Percentiles rank a stretch among this genome's conserved stretches.
Conservation (phyloP, 345 rosid genomes). For the Abelmoschus esculentus region DNA sequence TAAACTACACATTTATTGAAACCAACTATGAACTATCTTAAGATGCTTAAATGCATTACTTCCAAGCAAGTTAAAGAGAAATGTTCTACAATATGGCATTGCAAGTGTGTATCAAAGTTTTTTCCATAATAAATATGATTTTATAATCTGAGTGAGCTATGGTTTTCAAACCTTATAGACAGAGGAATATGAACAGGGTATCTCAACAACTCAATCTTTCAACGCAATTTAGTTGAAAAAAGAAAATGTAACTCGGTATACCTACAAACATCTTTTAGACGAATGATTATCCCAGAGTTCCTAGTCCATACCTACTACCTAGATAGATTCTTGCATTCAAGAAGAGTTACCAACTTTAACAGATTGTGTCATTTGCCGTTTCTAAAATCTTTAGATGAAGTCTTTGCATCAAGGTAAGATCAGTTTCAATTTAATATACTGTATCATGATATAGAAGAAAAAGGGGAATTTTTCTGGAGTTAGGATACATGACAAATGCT, state of each 20-base stretch:
- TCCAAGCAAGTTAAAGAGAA: not conserved
- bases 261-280: not conserved
- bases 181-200: not conserved
- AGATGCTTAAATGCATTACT: not conserved
- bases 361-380: not conserved
- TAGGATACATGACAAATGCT: not conserved
- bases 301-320: not conserved
- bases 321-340: not conserved
- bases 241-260: not conserved
- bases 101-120: too few relatives aligned
- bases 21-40: not conserved
- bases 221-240: not conserved
- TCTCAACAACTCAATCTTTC: conserved; percentile 3
- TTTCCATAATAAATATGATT: not conserved
- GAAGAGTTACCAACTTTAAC: not conserved
- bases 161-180: not conserved
- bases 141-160: not conserved
- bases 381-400: not conserved
- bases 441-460: not conserved
- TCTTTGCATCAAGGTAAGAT: not conserved
- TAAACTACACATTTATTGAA: not conserved
- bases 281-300: not conserved
- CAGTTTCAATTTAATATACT: not conserved
- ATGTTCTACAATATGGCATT: not conserved
- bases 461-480: not conserved